These are phyloP conservation scores for Kurtzmaniella cleridarum DNA, from an alignment of 805 yeast genomes.

Conservation along the genomic window DNA sequence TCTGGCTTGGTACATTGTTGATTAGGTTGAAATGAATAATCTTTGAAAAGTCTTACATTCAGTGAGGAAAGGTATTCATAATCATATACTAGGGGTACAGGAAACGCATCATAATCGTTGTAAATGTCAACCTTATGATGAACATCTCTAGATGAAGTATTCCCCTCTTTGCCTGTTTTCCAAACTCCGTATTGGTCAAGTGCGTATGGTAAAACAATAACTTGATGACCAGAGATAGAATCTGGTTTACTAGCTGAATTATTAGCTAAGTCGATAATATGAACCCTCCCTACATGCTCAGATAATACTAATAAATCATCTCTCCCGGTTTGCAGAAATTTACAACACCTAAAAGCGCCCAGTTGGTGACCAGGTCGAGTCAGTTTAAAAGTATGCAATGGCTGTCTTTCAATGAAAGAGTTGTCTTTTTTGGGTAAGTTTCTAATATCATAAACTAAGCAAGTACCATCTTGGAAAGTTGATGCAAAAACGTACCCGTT, in stretches of 20 bases:
- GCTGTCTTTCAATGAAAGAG: conserved; percentile 21
- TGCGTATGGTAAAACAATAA: conserved; percentile 58
- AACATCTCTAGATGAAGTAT: conserved; percentile 3
- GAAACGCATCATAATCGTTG: conserved; percentile 11
- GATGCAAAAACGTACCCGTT: conserved; percentile 71
- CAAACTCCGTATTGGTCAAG: conserved; percentile 34
- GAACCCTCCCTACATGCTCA: conserved; percentile 86
- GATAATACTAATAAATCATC: conserved; percentile 73
- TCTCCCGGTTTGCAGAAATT: conserved; percentile 46
- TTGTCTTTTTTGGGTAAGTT: conserved; percentile 27
- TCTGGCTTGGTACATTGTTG: conserved; percentile 7
- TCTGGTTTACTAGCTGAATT: conserved; percentile 23
- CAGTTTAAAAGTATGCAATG: conserved; percentile 51
- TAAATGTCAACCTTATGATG: conserved; percentile 9
- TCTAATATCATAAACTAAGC: conserved; percentile 72
- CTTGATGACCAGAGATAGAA: conserved; percentile 56
- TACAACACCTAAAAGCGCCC: conserved; percentile 65
- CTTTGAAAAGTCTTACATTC: conserved; percentile 34
- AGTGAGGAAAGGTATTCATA: conserved; percentile 31
- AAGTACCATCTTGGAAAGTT: conserved; percentile 81
- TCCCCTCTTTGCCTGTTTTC: conserved; percentile 8
- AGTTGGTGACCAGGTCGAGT: conserved; percentile 50
- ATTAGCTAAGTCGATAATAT: conserved; percentile 74
- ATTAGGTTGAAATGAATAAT: conserved; percentile 29
- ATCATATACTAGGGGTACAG: conserved; percentile 39